Conservation (phyloP, 2,329 filamentous ascomycete genomes). For the Colletotrichum shisoi region DNA sequence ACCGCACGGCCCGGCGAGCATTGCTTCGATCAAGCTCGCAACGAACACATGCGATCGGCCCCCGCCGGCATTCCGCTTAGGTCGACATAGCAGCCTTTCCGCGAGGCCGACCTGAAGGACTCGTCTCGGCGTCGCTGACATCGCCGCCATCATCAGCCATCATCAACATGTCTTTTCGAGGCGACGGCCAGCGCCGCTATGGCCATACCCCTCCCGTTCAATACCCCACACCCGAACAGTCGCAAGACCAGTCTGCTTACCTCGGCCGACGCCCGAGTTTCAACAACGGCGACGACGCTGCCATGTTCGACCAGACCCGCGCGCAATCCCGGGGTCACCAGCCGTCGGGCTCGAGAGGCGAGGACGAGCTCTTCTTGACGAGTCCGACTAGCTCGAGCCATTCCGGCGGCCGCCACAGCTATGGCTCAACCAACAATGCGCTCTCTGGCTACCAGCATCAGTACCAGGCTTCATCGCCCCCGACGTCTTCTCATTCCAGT, state of each 20-base stretch:
- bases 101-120: slow-evolving; percentile 20
- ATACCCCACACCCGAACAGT: slow-evolving; percentile 61
- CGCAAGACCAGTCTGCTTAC: slow-evolving; percentile 51
- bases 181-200: slow-evolving; percentile 69
- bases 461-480: slow-evolving; percentile 57
- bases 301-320: slow-evolving; percentile 46
- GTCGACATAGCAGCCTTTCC: slow-evolving; percentile 29
- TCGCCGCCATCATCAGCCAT: slow-evolving; percentile 1
- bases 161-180: slow-evolving; percentile 67
- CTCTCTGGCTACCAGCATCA: slow-evolving; percentile 62
- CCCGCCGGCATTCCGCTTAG: slow-evolving; percentile 7
- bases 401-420: slow-evolving; percentile 46
- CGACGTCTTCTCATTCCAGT: slow-evolving; percentile 57
- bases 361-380: slow-evolving; percentile 72
- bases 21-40: slow-evolving; percentile 20
- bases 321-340: slow-evolving; percentile 41
- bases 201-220: slow-evolving; percentile 72
- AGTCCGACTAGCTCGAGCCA: slow-evolving; percentile 52
- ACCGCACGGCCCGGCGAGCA: slow-evolving; percentile 16
- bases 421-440: slow-evolving; percentile 57
- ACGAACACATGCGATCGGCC: slow-evolving; percentile 32
- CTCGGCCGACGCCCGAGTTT: slow-evolving; percentile 71
- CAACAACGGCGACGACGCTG: slow-evolving; percentile 76
- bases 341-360: slow-evolving; percentile 47
- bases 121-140: slow-evolving; percentile 9